These are phyloP conservation scores for Trichoderma aggressivum DNA, from an alignment of 2,329 filamentous ascomycete genomes.

Conservation along the genomic window DNA sequence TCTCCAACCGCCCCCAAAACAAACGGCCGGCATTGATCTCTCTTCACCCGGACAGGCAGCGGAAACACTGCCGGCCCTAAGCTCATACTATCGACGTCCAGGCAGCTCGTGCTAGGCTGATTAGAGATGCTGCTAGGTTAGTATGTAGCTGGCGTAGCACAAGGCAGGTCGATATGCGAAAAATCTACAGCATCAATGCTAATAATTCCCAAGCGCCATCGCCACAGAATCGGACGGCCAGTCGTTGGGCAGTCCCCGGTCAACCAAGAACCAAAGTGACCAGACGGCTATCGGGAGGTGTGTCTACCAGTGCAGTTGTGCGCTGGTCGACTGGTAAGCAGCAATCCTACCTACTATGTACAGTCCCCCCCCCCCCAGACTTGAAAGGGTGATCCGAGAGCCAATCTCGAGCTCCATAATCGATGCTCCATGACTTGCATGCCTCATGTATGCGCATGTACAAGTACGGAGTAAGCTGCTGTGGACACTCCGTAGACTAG, in stretches of 20 bases:
- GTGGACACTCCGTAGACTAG: not conserved
- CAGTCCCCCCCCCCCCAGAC: not conserved
- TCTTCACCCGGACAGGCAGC: not conserved
- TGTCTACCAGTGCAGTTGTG: not conserved
- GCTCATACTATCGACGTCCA: not conserved
- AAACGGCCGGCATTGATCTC: not conserved
- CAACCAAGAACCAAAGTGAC: no score
- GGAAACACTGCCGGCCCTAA: not conserved
- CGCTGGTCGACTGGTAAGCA: not conserved
- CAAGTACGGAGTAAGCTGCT: constrained; percentile 9
- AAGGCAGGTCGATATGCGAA: not conserved
- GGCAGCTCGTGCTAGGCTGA: not conserved
- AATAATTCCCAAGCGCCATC: not conserved
- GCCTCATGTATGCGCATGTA: constrained; percentile 6
- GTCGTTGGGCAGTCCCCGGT: not conserved
- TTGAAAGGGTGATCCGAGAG: not conserved
- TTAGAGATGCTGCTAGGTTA: not conserved
- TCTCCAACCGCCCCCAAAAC: not conserved
- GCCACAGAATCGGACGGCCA: not conserved
- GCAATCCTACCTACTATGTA: not conserved
- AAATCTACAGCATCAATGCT: not conserved
- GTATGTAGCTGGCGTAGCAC: not conserved
- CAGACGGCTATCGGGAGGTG: not conserved
- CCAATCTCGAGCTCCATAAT: constrained; percentile 3
- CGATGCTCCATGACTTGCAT: constrained; percentile 9